Base-by-base conservation (phyloP, 306 rosid species). In the Rubus parviflorus region DNA sequence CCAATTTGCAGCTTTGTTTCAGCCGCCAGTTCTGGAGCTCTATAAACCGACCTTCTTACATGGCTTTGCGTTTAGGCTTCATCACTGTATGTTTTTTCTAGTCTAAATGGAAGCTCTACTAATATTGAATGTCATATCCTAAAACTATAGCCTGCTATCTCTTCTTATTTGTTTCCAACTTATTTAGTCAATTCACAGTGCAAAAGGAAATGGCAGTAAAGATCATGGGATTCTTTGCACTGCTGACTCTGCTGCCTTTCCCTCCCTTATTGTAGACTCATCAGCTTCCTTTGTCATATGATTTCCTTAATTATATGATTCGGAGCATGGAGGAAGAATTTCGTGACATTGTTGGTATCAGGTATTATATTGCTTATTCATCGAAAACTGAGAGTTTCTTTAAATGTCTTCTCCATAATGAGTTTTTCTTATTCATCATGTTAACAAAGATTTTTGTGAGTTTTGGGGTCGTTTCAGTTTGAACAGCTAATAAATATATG, bases 281-380 rank as follows among this genome's bases (percentile, higher is more conserved):
- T 62, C 82, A 88, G 72, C 92, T 95, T 81, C 97, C 97, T 61
- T 75, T 88, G 61, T 82, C 87, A 49, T 90, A 95, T n/a, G 87
- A 95, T 86, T 95, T 95, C 83, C 98, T 85, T 54, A 95, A 87
- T 79, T 95, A 95, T 74, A 90, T 95, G 95, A 89, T 95, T 63
- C 93, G 97, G 74, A 95, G 97, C 92, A 89, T 95, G 98, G 97
- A 95, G 48, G 97, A 95, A 4, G 98, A 95, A 62, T 92, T 95
- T 74, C 88, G 96, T 11, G 92, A 92, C 76, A 89, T 92, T 22
- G 97, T 95, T 62, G 98, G 98, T 49, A 81, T 95, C 68, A 92
- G 97, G 97, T 95, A 76, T 5, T 40, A n/a, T 62, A 58, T 67
- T 51, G 20, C 74, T 20, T 72, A 48, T 63, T 75, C 22, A 49